Evolutionary conservation across 208 protist genomes (phyloP).

Genomic region (Acanthamoeba triangularis): DNA sequence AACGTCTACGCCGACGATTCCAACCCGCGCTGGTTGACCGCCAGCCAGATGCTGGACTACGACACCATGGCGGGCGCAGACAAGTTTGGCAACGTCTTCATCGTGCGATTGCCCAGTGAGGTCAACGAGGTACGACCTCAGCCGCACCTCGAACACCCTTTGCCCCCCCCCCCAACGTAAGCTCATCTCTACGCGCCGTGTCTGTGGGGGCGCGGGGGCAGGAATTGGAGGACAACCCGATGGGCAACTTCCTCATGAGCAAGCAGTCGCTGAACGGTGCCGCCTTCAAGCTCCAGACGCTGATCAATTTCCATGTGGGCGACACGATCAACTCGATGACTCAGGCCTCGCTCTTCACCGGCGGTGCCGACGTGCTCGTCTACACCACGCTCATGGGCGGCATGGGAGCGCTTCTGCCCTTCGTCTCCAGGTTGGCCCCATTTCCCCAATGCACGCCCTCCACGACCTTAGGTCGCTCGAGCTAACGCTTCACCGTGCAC

Average conservation of each 20-base stretch:
- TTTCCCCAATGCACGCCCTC: too few relatives aligned
- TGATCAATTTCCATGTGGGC: slow-evolving; percentile 93
- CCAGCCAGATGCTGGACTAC: slow-evolving; percentile 91
- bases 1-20: slow-evolving; percentile 94
- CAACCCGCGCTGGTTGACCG: slow-evolving; percentile 91
- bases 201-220: background rate
- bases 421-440: slow-evolving; percentile 9
- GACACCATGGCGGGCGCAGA: slow-evolving; percentile 93
- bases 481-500: background rate
- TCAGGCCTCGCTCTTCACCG: slow-evolving; percentile 85
- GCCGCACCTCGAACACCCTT: background rate
- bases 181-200: background rate
- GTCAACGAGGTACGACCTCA: slow-evolving; percentile 86
- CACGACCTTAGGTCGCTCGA: background rate
- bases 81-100: slow-evolving; percentile 95
- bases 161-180: background rate
- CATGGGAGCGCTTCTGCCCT: slow-evolving; percentile 79
- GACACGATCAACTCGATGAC: slow-evolving; percentile 91
- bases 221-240: slow-evolving; percentile 75
- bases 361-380: slow-evolving; percentile 87
- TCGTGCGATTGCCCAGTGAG: slow-evolving; percentile 89
- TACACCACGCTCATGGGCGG: slow-evolving; percentile 90
- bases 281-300: slow-evolving; percentile 82
- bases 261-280: slow-evolving; percentile 72
- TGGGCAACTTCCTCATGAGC: slow-evolving; percentile 69